Base-by-base conservation (phyloP, 768 basidiomycete genomes). In the Omphalotus guepiniiformis region DNA sequence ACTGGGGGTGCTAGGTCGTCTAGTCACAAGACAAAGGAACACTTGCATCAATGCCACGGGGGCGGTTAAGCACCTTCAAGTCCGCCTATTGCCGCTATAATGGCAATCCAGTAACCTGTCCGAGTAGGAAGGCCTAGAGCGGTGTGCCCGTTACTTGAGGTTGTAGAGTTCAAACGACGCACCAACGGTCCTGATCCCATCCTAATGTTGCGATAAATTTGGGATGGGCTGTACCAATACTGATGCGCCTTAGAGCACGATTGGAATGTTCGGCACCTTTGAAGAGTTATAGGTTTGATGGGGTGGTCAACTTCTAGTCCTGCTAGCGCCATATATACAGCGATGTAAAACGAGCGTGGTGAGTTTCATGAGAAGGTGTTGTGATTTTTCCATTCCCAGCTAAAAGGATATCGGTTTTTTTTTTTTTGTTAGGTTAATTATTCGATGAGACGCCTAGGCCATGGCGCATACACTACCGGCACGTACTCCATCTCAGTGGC, bases 131-230 rank as follows among this genome's bases (percentile, higher is more conserved):
- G 49, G 8, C 56, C 59, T 12, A 61, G 15, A 8, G 50, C 47
- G 16, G 61, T 64, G 22, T n/a, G n/a, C n/a, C n/a, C 63, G 61
- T 37, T 64, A 53, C 21, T 37, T 61, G 23, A 64, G 56, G 21
- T 57, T 55, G n/a, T n/a, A n/a, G 18, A 64, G 59, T 28, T 48
- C 53, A 28, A 64, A 55, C 9, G 59, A 62, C 63, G n/a, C 63
- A 64, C 63, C 63, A 64, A 30, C 63, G 59, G 19, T n/a, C n/a
- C n/a, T 60, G 56, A 34, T 63, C 62, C 62, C 62, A 63, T 50
- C 62, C 61, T n/a, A n/a, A n/a, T n/a, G n/a, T n/a, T n/a, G n/a
- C n/a, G n/a, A n/a, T n/a, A n/a, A n/a, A 9, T 49, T 4, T n/a
- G n/a, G n/a, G n/a, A n/a, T n/a, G n/a, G n/a, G n/a, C n/a, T n/a